phyloP scores from a whole-genome alignment of 2,329 filamentous ascomycete species.

The Cordyceps tenuipes region DNA sequence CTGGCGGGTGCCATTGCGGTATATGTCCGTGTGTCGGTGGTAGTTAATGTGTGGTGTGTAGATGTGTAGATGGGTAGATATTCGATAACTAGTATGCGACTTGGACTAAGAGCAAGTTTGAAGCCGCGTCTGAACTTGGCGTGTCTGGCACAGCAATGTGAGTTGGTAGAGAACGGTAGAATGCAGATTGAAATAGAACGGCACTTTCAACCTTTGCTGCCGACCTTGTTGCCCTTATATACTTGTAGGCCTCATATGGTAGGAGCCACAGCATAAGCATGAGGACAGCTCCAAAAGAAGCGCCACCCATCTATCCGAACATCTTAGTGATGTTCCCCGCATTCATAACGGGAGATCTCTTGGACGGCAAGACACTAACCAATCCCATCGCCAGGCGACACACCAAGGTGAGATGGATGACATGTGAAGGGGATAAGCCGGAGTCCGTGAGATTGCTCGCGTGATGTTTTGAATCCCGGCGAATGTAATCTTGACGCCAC shows the following conservation, averaged over 20 bases:
- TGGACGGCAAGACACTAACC: background rate
- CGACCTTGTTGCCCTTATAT: background rate
- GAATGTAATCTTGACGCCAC: background rate
- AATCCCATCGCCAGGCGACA: background rate
- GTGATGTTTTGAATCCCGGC: background rate
- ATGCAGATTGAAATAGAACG: background rate
- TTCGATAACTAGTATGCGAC: background rate
- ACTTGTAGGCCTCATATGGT: background rate
- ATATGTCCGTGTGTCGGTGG: background rate
- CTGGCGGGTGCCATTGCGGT: conserved; percentile 6
- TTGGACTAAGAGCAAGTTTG: too few species aligned
- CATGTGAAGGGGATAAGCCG: conserved; percentile 6
- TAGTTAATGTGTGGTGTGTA: background rate
- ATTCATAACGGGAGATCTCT: conserved; percentile 7
- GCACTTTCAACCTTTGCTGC: background rate
- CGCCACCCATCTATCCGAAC: background rate
- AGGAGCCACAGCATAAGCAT: background rate
- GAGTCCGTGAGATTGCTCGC: background rate
- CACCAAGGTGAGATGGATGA: conserved; percentile 7
- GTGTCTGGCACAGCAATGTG: background rate
- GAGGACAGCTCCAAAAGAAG: background rate
- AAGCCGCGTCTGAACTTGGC: background rate
- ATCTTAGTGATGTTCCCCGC: conserved; percentile 11
- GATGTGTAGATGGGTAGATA: background rate
- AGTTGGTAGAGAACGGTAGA: background rate